phyloP scores from a whole-genome alignment of 148 eudicot genomes.

The Rhododendron mucronatum region DNA sequence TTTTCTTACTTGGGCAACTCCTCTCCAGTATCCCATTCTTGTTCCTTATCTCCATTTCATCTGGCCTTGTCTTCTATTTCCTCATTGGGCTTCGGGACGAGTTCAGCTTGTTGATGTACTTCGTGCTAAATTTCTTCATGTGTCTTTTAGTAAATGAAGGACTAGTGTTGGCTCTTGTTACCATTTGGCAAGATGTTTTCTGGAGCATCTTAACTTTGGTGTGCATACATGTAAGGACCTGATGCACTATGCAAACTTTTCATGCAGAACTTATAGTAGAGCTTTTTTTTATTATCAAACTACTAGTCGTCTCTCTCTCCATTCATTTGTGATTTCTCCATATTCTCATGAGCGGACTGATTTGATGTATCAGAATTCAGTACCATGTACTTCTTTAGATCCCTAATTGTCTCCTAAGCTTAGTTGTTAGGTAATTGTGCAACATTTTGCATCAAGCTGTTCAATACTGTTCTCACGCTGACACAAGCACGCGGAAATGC shows the following conservation, averaged over 20 bases:
- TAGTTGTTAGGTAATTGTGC: background rate
- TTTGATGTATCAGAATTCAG: background rate
- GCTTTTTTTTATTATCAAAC: background rate
- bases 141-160: conserved; percentile 92
- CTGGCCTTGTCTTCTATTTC: conserved; percentile 87
- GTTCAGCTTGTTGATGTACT: conserved; percentile 92
- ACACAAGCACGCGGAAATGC: background rate
- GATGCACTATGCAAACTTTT: background rate
- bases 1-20: conserved; percentile 84
- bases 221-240: conserved; percentile 64
- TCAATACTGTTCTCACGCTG: background rate
- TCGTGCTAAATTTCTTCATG: conserved; percentile 76
- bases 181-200: conserved; percentile 61
- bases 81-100: conserved; percentile 77
- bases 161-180: conserved; percentile 62
- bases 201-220: conserved; percentile 76
- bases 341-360: background rate
- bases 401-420: background rate
- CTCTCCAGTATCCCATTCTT: conserved; percentile 89
- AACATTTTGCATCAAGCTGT: background rate
- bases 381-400: background rate
- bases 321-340: background rate
- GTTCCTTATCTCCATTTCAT: conserved; percentile 88
- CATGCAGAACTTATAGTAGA: background rate
- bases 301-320: background rate